A percentile compares a stretch with the other conserved stretches of the same genome.
Evolutionary conservation across 2,329 filamentous ascomycete genomes (phyloP).

Genomic region (Colletotrichum spaethianum): DNA sequence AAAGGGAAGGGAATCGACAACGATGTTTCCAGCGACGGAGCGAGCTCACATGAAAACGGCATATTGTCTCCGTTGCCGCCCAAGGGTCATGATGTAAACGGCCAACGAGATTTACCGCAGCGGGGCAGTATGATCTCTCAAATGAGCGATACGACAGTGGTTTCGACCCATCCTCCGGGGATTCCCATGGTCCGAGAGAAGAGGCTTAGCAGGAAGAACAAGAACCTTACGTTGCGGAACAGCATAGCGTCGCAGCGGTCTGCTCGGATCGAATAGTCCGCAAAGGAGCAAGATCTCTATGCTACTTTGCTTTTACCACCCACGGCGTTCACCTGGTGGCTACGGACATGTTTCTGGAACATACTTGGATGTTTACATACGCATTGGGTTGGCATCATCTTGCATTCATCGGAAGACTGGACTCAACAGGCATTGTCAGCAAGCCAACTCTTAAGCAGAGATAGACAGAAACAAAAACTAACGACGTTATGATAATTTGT

Average conservation of each 20-base stretch:
- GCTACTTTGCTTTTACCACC: not conserved
- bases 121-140: conserved; percentile 25
- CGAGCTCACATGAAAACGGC: conserved; percentile 14
- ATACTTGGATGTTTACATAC: conserved; percentile 37
- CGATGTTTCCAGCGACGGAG: conserved; percentile 29
- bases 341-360: conserved; percentile 20
- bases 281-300: not conserved
- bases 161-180: not conserved
- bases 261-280: conserved; percentile 31
- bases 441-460: conserved; percentile 2
- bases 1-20: conserved; percentile 38
- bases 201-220: conserved; percentile 26
- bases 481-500: conserved; percentile 33
- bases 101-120: not conserved
- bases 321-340: conserved; percentile 15
- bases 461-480: not conserved
- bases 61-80: conserved; percentile 8
- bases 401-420: conserved; percentile 18
- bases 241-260: conserved; percentile 34
- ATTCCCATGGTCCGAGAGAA: conserved; percentile 37
- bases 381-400: conserved; percentile 34
- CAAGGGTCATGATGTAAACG: not conserved
- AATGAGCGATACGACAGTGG: conserved; percentile 24
- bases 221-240: conserved; percentile 22
- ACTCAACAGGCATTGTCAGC: conserved; percentile 14